Evolutionary conservation across 2,329 filamentous ascomycete genomes (phyloP), one percentile per base, ranked within the genome.

Genomic region (Ophiostoma ips): DNA sequence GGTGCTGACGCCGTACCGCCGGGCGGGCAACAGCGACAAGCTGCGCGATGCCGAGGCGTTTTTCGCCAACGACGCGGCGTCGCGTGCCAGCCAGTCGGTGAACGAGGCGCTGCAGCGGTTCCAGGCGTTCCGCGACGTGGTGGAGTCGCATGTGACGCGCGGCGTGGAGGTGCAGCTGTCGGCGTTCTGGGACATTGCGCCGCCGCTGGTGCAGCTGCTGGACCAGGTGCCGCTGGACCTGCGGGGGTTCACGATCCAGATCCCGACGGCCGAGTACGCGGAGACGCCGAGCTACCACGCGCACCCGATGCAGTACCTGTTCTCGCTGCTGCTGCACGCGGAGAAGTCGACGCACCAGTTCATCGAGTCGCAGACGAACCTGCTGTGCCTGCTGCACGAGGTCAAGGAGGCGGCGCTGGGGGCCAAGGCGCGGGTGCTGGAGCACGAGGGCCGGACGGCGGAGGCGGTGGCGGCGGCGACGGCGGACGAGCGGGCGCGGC

Each of bases 181-280:
- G 10, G 89, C 90, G 0, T 98, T 96, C 64, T 98, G 92, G 92
- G 92, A 98, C 61, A 94, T 96, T 59, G 90, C 89, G 1, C 92
- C 92, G 3, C 80, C 82, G 3, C 73, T 98, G 0, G 73, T 83
- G 24, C 75, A 81, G 15, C 71, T 96, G 44, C 75, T 94, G 11
- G 85, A 94, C 53, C 84, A 84, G 59, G 81, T 95, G 19, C 89
- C 88, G 0, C 62, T 66, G 1, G 40, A 73, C 40, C 65, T 79
- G 11, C 63, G 66, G 9, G 67, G 64, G 6, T 88, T 94, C 64
- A 71, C 78, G 19, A 76, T 95, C 45, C 77, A 84, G 58, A 88
- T 96, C 43, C 89, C 92, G 0, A 62, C 75, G 0, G 71, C 78
- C 16, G 92, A 98, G 64, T 84, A 83, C 56, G 79, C 82, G 3